Evolutionary conservation across 768 basidiomycete genomes (phyloP), one percentile per base, ranked within the genome.

Genomic region (Mycena sanguinolenta): DNA sequence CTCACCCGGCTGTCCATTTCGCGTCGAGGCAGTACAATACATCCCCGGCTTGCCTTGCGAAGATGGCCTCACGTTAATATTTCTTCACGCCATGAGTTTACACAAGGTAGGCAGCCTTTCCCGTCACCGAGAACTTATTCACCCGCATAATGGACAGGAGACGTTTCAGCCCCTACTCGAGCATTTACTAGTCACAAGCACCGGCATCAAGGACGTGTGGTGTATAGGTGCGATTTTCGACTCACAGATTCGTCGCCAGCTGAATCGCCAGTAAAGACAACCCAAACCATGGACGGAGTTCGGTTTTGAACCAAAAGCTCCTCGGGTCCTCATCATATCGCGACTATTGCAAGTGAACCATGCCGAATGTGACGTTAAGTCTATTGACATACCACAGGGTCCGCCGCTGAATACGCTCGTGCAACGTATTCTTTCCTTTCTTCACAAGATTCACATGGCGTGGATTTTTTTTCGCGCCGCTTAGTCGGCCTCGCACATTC

Each of bases 401-500:
- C 67, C 42, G 67, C 67, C 28, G 44, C 67, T 23, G 67, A 68
- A 39, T 63, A 57, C 16, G 53, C 67, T n/a, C 59, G 67, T 5
- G 67, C 67, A 10, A 30, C 60, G 23, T 58, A 63, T 63, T 62
- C 67, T 7, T 61, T 68, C 46, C 60, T 68, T 23, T 49, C 42
- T n/a, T 62, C 60, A 10, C 1, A n/a, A n/a, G n/a, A 42, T 21
- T 17, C 54, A 0, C 67, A 68, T 50, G 67, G 60, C 36, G 38
- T 68, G 3, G 53, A 62, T 17, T 68, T 68, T 36, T 68, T 60
- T 17, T 5, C 53, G 5, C 60, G 67, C 19, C 30, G 54, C 6
- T 4, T 68, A 28, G 44, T 68, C 34, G 67, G 67, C 25, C 60
- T 68, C 23, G 67, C 67, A 19, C 67, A 68, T 44, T 68, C 67